Conservation (phyloP, 1,284 basidiomycete species). For the Melanopsichium pennsylvanicum region DNA sequence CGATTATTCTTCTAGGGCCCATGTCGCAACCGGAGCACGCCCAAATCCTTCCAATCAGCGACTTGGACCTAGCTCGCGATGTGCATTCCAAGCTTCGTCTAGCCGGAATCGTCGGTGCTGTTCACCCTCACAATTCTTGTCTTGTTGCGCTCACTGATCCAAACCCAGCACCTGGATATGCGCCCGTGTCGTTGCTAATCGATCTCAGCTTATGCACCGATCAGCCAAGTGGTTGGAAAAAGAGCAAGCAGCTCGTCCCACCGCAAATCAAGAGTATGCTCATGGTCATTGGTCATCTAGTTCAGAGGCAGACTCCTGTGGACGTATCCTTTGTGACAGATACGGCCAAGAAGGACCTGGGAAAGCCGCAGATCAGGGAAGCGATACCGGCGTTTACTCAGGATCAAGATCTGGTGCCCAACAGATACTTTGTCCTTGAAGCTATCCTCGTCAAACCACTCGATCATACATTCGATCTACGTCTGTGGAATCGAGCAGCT, state of each 20-base stretch:
- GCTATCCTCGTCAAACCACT: constrained; percentile 19
- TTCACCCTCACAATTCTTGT: constrained; percentile 7
- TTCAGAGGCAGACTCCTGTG: neutral
- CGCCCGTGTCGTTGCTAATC: constrained; percentile 6
- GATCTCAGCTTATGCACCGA: constrained; percentile 29
- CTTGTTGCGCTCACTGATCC: constrained; percentile 19
- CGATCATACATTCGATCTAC: constrained; percentile 15
- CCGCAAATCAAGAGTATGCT: constrained; percentile 16
- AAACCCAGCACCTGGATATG: neutral
- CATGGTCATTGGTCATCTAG: constrained; percentile 35
- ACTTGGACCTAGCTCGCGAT: constrained; percentile 20
- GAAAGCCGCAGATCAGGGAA: neutral
- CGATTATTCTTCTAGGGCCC: neutral
- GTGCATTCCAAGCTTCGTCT: constrained; percentile 18
- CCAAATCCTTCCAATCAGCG: constrained; percentile 28
- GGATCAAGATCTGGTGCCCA: neutral
- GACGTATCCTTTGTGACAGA: neutral
- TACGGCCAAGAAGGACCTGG: neutral
- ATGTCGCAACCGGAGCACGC: constrained; percentile 16
- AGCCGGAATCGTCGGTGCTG: constrained; percentile 20
- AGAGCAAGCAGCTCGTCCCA: neutral
- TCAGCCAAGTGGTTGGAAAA: neutral
- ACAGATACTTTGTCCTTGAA: constrained; percentile 27
- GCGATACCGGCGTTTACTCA: neutral
- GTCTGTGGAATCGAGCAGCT: constrained; percentile 30